Evolutionary conservation across 768 basidiomycete species (phyloP).

Genomic region (Basidioascus undulatus): DNA sequence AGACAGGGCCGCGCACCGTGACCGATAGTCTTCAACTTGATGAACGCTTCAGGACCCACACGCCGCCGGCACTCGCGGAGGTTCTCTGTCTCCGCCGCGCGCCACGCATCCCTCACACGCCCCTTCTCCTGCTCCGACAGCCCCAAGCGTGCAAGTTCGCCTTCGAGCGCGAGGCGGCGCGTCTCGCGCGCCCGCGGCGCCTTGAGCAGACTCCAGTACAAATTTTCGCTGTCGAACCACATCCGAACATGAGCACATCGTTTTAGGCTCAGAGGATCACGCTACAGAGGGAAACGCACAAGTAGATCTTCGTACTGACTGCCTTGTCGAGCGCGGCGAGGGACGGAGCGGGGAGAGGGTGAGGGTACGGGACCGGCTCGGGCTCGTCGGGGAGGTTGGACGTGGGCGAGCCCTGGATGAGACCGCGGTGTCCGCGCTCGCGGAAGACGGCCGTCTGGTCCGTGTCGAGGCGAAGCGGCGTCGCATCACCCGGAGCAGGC

Average conservation of each 20-base stretch:
- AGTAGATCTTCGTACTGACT: slow-evolving; percentile 75
- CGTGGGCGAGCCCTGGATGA: neutral
- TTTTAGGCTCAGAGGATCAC: too few species aligned
- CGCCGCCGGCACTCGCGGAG: slow-evolving; percentile 59
- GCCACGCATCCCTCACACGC: slow-evolving; percentile 46
- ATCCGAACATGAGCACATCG: too few species aligned
- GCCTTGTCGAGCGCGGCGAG: slow-evolving; percentile 81
- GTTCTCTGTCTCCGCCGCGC: slow-evolving; percentile 69
- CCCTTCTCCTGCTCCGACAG: slow-evolving; percentile 47
- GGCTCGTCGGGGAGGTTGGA: neutral
- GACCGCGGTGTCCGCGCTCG: neutral
- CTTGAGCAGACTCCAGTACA: slow-evolving; percentile 64
- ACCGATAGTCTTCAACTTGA: slow-evolving; percentile 77
- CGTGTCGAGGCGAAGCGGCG: neutral
- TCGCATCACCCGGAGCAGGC: too few species aligned
- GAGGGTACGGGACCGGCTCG: neutral
- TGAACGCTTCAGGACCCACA: slow-evolving; percentile 63
- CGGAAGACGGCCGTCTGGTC: neutral
- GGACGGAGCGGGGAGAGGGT: slow-evolving; percentile 39
- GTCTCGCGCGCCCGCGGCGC: slow-evolving; percentile 68
- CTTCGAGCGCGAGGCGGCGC: slow-evolving; percentile 63
- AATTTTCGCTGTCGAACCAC: too few species aligned
- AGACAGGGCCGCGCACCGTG: slow-evolving; percentile 35
- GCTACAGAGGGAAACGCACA: too few species aligned
- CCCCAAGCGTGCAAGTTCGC: slow-evolving; percentile 52